Percentiles rank a stretch among this genome's conserved stretches.
Evolutionary conservation across 371 early-diverging fungal species (phyloP).

Genomic region (Apophysomyces sp.): DNA sequence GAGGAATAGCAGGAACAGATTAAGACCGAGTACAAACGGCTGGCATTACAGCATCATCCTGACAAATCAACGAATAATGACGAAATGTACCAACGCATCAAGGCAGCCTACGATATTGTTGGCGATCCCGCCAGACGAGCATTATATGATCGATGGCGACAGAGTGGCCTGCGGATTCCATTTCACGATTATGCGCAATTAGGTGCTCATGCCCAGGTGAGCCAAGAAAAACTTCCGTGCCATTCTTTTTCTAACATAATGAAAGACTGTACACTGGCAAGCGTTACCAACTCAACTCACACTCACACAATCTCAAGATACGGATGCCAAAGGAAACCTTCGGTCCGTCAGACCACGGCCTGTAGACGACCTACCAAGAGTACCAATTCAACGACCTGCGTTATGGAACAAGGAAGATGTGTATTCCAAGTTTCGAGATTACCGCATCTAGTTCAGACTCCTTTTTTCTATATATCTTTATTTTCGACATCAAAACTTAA

Average conservation of each 20-base stretch:
- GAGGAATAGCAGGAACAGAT: slow-evolving; percentile 5
- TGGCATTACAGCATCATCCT: slow-evolving; percentile 7
- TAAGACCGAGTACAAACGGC: slow-evolving; percentile 7
- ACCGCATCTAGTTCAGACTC: not conserved
- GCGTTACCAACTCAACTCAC: slow-evolving; percentile 21
- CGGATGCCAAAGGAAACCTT: not conserved
- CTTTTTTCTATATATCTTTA: not conserved
- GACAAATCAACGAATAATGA: not conserved
- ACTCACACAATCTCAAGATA: slow-evolving; percentile 10
- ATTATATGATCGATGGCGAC: slow-evolving; percentile 35
- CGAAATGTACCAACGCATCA: slow-evolving; percentile 18
- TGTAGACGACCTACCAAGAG: slow-evolving; percentile 9
- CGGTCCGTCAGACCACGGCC: slow-evolving; percentile 10
- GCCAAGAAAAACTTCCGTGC: not conserved
- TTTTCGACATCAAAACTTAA: too few species aligned
- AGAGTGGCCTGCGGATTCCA: slow-evolving; percentile 27
- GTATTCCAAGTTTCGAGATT: slow-evolving; percentile 14
- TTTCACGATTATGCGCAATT: slow-evolving; percentile 28
- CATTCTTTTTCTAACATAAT: not conserved
- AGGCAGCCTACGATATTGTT: slow-evolving; percentile 31
- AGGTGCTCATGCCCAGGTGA: slow-evolving; percentile 32
- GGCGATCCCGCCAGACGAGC: slow-evolving; percentile 25
- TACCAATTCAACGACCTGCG: slow-evolving; percentile 8
- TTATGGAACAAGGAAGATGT: slow-evolving; percentile 20
- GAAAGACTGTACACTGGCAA: slow-evolving; percentile 41